A percentile compares a stretch with the other conserved stretches of the same genome.
phyloP scores from a whole-genome alignment of 345 rosid genomes.

The Psidium friedrichsthalianum region DNA sequence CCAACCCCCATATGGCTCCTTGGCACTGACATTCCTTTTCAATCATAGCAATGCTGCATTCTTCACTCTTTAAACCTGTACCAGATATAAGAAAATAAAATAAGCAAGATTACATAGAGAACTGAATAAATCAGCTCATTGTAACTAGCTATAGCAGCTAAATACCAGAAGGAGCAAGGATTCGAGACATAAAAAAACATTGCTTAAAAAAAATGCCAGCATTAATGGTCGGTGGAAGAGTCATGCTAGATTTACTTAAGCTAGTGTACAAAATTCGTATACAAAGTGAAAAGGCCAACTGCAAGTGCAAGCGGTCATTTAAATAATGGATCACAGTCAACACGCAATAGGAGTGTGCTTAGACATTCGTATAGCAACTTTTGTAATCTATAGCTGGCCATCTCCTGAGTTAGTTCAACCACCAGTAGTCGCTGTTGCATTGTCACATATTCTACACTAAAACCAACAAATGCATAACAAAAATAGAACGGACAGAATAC shows the following conservation, averaged over 20 bases:
- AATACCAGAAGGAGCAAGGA: not conserved
- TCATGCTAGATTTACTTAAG: not conserved
- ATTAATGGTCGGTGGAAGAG: not conserved
- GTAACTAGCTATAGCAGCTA: not conserved
- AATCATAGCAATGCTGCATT: slow-evolving; percentile 26
- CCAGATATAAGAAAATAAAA: slow-evolving; percentile 18
- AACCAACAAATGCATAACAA: no score
- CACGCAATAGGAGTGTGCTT: no score
- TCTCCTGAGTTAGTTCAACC: not conserved
- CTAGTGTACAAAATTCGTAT: no score
- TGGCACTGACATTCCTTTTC: slow-evolving; percentile 31
- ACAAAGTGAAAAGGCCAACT: no score
- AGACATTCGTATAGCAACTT: no score
- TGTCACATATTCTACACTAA: no score
- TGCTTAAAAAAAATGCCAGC: not conserved
- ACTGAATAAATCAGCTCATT: not conserved
- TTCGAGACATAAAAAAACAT: not conserved
- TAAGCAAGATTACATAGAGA: not conserved
- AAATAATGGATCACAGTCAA: no score
- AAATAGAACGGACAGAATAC: no score
- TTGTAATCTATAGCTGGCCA: not conserved
- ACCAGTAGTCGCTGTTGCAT: no score
- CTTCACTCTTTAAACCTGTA: slow-evolving; percentile 27
- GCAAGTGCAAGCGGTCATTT: no score
- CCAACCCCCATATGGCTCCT: slow-evolving; percentile 51